Evolutionary conservation across 1,284 basidiomycete genomes (phyloP), one percentile per base, ranked within the genome.

Genomic region (Moesziomyces sp.): DNA sequence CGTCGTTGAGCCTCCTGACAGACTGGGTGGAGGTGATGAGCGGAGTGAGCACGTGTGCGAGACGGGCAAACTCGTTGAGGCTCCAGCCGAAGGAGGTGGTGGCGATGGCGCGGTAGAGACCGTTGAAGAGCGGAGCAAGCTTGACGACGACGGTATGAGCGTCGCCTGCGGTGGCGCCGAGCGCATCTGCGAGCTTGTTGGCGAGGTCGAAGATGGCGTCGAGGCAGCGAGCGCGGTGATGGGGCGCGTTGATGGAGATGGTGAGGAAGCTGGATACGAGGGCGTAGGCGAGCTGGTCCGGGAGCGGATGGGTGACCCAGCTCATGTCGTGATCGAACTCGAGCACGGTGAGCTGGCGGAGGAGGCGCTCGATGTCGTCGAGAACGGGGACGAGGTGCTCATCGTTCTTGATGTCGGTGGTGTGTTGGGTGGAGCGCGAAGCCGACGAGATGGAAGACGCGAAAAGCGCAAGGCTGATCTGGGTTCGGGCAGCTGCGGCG

Each of bases 101-200:
- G 47, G 90, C 91, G 63, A 94, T 88, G 14, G 93, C 93, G 40
- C 93, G 89, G 82, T 94, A 93, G 43, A 94, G 86, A 14, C 93
- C 93, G 83, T 96, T 93, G 59, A 96, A 87, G 28, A 91, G 89
- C 11, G 94, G 93, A 21, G 90, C 90, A 50, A 91, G 68, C 51
- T 73, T 86, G 75, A 92, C 91, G 0, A 90, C 90, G 19, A 95
- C 86, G 34, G 92, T 87, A 70, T 90, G 88, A 30, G 90, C 86
- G 2, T 91, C 93, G 91, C 77, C 53, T 9, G 73, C 21, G 14
- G 64, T 49, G 30, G 69, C 66, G 56, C 52, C 47, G 46, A 71
- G 67, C 2, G 55, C 55, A 48, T 56, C 54, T 13, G 58, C 42
- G 49, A 76, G 64, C 45, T 73, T 59, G 40, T 51, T 28, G 23